Evolutionary conservation across 179 eudicot genomes (phyloP).

Genomic region (Beta macrorhiza): DNA sequence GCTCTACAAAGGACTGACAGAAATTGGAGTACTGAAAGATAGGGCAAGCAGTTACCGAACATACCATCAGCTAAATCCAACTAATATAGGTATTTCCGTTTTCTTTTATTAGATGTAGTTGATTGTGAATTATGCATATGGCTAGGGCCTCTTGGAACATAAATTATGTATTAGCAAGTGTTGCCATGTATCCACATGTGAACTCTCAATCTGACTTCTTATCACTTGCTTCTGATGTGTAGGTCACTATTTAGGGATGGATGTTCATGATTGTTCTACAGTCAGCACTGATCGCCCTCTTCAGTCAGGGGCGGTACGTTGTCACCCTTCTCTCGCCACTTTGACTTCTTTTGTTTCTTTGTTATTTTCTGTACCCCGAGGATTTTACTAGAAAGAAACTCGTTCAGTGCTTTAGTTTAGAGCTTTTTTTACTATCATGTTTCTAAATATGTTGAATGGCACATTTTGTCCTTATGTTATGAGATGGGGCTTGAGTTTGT

Average conservation of each 20-base stretch:
- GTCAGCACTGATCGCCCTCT: slow-evolving; percentile 69
- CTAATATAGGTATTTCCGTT: slow-evolving; percentile 63
- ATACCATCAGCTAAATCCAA: slow-evolving; percentile 84
- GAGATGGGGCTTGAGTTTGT: slow-evolving; percentile 1
- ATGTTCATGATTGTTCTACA: slow-evolving; percentile 84
- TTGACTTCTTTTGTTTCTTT: not conserved
- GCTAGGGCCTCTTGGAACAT: not conserved
- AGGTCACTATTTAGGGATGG: slow-evolving; percentile 98
- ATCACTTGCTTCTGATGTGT: slow-evolving; percentile 15
- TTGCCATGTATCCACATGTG: not conserved
- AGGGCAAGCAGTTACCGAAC: slow-evolving; percentile 38
- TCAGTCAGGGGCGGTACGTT: slow-evolving; percentile 85
- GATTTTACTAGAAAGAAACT: not conserved
- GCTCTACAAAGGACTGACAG: slow-evolving; percentile 67
- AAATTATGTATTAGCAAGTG: not conserved
- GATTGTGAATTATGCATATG: not conserved
- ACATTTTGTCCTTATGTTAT: not conserved
- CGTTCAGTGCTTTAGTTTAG: not conserved
- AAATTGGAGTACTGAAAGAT: slow-evolving; percentile 67
- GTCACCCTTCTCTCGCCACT: not conserved
- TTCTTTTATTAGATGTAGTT: slow-evolving; percentile 1
- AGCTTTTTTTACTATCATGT: not conserved
- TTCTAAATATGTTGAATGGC: not conserved
- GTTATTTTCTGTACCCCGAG: not conserved
- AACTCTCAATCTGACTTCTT: slow-evolving; percentile 1